These are phyloP conservation scores for Heterobasidion irregulare DNA, from an alignment of 1,284 basidiomycete species.

Conservation along the genomic window DNA sequence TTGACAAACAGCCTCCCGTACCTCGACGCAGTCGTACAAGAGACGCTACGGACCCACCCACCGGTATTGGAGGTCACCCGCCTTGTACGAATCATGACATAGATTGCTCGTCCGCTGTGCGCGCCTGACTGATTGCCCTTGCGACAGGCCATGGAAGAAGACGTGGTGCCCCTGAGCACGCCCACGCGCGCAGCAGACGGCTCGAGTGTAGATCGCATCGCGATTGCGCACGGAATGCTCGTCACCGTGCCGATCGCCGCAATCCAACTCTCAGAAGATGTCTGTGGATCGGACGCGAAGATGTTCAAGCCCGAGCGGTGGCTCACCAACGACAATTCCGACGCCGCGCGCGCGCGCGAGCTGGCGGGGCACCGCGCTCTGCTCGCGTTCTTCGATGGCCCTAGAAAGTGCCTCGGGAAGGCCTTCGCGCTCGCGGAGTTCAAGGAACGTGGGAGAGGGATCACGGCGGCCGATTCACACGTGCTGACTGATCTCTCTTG, in stretches of 20 bases:
- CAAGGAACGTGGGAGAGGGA: background rate
- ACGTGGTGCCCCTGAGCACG: constrained; percentile 40
- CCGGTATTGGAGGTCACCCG: too few relatives aligned
- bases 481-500: background rate
- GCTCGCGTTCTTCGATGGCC: constrained; percentile 32
- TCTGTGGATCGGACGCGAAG: constrained; percentile 33
- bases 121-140: too few relatives aligned
- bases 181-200: constrained; percentile 32
- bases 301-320: constrained; percentile 21
- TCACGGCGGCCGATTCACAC: too few relatives aligned
- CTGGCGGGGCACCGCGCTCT: constrained; percentile 31
- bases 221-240: constrained; percentile 35
- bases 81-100: too few relatives aligned
- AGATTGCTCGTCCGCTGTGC: too few relatives aligned
- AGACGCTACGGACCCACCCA: too few relatives aligned
- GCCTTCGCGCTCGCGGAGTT: constrained; percentile 20
- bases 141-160: constrained; percentile 30
- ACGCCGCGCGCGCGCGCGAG: constrained; percentile 22
- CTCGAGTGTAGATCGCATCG: constrained; percentile 27
- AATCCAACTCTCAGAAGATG: constrained; percentile 36
- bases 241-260: constrained; percentile 30
- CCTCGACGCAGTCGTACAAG: constrained; percentile 8
- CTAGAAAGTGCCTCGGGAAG: constrained; percentile 32
- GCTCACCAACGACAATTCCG: constrained; percentile 13
- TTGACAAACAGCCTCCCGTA: constrained; percentile 22